phyloP scores from a whole-genome alignment of 257 asterid genomes.

The Eustoma russellianum region DNA sequence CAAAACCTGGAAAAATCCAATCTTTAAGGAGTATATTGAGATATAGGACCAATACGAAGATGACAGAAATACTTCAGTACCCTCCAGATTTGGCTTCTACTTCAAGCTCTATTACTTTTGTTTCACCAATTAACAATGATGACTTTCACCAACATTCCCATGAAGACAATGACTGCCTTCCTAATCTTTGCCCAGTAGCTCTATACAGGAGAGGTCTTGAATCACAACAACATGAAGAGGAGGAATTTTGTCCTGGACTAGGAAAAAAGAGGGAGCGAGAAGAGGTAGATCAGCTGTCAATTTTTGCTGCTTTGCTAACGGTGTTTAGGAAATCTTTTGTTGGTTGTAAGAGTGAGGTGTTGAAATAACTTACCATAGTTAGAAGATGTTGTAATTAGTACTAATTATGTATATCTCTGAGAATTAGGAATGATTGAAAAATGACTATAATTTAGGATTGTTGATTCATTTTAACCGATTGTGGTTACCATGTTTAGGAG shows the following conservation, averaged over 20 bases:
- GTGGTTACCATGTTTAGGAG: no score
- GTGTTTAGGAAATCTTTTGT: slow-evolving; percentile 38
- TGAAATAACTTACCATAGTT: no score
- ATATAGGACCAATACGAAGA: slow-evolving; percentile 12
- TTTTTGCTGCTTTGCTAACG: slow-evolving; percentile 25
- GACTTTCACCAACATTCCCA: slow-evolving; percentile 40
- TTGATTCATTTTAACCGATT: no score
- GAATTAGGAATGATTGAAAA: no score
- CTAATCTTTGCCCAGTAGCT: slow-evolving; percentile 24
- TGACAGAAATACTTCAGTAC: slow-evolving; percentile 40
- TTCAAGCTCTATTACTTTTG: slow-evolving; percentile 40
- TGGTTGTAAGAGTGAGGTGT: slow-evolving; percentile 29
- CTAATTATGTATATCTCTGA: no score
- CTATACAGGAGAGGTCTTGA: slow-evolving; percentile 22
- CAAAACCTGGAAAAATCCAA: slow-evolving; percentile 9
- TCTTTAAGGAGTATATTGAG: slow-evolving; percentile 3
- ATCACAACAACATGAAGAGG: slow-evolving; percentile 11
- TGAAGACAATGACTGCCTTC: slow-evolving; percentile 26
- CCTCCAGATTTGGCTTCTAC: slow-evolving; percentile 42
- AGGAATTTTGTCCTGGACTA: slow-evolving; percentile 1
- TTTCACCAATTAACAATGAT: slow-evolving; percentile 28
- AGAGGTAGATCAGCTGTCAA: slow-evolving; percentile 33
- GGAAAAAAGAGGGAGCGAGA: slow-evolving; percentile 29
- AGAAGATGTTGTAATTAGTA: no score
- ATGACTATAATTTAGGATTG: no score